These are phyloP conservation scores for Aspergillus cejpii DNA, from an alignment of 2,329 filamentous ascomycete genomes.

Conservation along the genomic window DNA sequence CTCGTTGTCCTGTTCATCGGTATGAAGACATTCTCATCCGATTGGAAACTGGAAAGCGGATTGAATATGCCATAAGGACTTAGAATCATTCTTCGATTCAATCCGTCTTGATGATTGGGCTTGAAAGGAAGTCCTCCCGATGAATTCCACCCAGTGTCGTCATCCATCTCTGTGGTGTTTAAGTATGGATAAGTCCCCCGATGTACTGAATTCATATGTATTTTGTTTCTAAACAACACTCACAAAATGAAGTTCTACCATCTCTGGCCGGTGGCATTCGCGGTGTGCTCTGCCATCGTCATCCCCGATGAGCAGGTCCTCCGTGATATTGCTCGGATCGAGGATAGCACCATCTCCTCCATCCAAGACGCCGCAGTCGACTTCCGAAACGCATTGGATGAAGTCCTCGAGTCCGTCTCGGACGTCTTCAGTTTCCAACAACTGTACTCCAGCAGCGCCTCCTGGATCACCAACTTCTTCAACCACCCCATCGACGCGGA, in stretches of 20 bases:
- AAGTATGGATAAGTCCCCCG: too few species aligned
- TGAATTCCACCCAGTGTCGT: too few species aligned
- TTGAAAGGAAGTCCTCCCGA: too few species aligned
- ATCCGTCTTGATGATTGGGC: not conserved
- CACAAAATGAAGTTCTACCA: slow-evolving; percentile 12
- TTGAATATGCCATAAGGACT: not conserved
- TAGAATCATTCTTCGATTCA: not conserved
- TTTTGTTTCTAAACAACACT: not conserved
- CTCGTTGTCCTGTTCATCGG: not conserved
- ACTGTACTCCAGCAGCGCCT: not conserved
- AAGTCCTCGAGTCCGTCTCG: slow-evolving; percentile 4
- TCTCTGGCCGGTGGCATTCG: slow-evolving; percentile 39
- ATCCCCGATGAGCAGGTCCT: slow-evolving; percentile 42
- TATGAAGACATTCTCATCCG: not conserved
- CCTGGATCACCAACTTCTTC: slow-evolving; percentile 4
- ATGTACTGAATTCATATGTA: too few species aligned
- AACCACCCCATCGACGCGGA: slow-evolving; percentile 6
- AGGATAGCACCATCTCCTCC: not conserved
- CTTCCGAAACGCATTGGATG: slow-evolving; percentile 7
- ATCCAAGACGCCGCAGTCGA: not conserved
- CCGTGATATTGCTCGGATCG: slow-evolving; percentile 1
- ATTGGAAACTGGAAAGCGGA: not conserved
- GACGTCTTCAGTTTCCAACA: not conserved
- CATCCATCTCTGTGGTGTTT: too few species aligned
- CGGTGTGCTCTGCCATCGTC: slow-evolving; percentile 45